Base-by-base conservation (phyloP, 1,284 basidiomycete species). In the Cryptococcus sp. region DNA sequence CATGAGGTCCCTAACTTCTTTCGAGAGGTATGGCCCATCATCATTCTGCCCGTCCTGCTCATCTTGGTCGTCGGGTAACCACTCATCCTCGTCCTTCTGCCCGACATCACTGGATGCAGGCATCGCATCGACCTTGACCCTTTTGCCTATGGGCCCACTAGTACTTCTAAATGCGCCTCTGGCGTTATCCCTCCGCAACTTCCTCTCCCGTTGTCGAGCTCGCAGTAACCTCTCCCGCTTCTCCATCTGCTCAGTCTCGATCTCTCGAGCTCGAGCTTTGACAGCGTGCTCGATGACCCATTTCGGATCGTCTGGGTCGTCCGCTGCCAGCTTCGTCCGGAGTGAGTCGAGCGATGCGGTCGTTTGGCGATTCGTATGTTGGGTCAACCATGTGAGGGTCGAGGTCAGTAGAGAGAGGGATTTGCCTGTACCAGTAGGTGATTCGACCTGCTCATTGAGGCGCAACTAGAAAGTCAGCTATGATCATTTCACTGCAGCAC, bases 391-490 rank as follows among this genome's bases (percentile, higher is more conserved):
- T 1, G 88, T 87, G 50, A 94, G 75, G 13, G 89, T 85, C 1
- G 89, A 83, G 55, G 88, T 91, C 5, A 94, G 81, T 3, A 94
- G 82, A 65, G 87, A 91, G n/a, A 93, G 78, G 0, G 90, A 91
- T 78, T 94, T 94, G 27, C 91, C 91, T 84, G 91, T 93, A 63
- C 91, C 91, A 0, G 91, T 93, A 0, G 90, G 91, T 63, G 88
- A 90, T 73, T 93, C 90, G 20, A 91, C 75, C 76, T 78, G 30
- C 30, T 35, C 30, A n/a, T n/a, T n/a, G n/a, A n/a, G n/a, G n/a
- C n/a, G n/a, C n/a, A n/a, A 22, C 27, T 25, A 49, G 47, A 27
- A 15, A 19, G 27, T 49, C n/a, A n/a, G n/a, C n/a, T n/a, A n/a
- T n/a, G n/a, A n/a, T n/a, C n/a, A n/a, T n/a, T n/a, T n/a, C n/a